Conservation (phyloP, 495 filamentous ascomycete species). For the Amphirosellinia nigrospora region DNA sequence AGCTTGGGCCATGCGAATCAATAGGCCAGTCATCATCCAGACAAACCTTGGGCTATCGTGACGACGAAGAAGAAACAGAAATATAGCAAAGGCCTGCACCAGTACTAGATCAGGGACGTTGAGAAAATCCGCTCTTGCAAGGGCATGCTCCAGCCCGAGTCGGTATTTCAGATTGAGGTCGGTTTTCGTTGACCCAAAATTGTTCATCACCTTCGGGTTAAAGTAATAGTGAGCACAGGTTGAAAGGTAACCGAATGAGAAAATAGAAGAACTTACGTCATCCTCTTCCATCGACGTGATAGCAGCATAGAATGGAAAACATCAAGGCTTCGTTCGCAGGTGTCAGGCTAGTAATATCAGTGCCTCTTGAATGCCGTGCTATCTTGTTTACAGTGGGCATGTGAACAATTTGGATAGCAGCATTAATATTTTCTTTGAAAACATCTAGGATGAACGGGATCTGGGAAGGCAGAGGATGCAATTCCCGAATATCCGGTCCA, state of each 20-base stretch:
- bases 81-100: constrained; percentile 57
- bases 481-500: constrained; percentile 44
- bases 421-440: constrained; percentile 62
- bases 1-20: constrained; percentile 54
- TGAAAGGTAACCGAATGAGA: neutral
- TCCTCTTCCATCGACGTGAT: constrained; percentile 64
- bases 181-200: constrained; percentile 57
- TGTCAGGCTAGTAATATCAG: constrained; percentile 41
- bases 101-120: constrained; percentile 46
- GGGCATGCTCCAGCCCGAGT: constrained; percentile 58
- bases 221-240: constrained; percentile 21
- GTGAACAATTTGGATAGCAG: constrained; percentile 55
- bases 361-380: constrained; percentile 45
- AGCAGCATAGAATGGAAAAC: constrained; percentile 64
- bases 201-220: constrained; percentile 44
- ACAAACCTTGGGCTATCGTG: constrained; percentile 57
- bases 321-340: constrained; percentile 61
- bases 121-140: constrained; percentile 63
- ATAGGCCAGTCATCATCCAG: constrained; percentile 63
- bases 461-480: constrained; percentile 60
- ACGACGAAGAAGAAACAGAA: constrained; percentile 53
- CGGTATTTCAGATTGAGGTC: constrained; percentile 60
- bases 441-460: constrained; percentile 58
- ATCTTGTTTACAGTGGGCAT: constrained; percentile 58
- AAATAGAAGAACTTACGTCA: constrained; percentile 44